These are phyloP conservation scores for Mycena floridula DNA, from an alignment of 768 basidiomycete genomes.

Conservation along the genomic window DNA sequence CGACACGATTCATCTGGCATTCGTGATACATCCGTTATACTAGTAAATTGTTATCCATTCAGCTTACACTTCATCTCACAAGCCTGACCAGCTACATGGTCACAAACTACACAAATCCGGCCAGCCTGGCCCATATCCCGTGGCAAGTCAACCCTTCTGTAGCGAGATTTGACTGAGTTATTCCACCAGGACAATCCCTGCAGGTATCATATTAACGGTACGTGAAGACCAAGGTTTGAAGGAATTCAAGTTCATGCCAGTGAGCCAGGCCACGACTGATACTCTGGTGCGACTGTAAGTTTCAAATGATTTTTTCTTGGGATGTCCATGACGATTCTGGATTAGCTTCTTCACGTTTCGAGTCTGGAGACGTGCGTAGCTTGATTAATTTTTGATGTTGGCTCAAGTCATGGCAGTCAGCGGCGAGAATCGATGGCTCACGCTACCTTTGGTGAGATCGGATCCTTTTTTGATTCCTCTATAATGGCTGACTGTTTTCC, in stretches of 20 bases:
- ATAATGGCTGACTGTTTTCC: neutral
- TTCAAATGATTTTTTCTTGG: no score
- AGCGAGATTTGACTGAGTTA: no score
- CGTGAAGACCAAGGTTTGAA: no score
- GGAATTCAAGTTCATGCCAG: no score
- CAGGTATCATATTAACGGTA: no score
- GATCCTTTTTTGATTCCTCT: no score
- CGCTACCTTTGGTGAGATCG: neutral
- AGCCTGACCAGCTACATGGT: neutral
- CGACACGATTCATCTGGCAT: neutral
- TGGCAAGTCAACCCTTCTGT: neutral
- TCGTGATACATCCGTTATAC: neutral
- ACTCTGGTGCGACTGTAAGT: neutral
- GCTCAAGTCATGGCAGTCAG: neutral
- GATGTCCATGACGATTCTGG: no score
- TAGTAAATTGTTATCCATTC: neutral
- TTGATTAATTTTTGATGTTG: neutral
- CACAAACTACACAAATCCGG: neutral
- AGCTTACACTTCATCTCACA: neutral
- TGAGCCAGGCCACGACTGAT: neutral
- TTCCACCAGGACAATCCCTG: no score
- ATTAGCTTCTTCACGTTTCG: neutral
- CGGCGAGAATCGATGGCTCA: neutral
- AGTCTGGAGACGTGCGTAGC: neutral
- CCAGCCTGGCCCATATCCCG: neutral